Evolutionary conservation across 208 protist genomes (phyloP).

Genomic region (Trypanosoma cruzi): DNA sequence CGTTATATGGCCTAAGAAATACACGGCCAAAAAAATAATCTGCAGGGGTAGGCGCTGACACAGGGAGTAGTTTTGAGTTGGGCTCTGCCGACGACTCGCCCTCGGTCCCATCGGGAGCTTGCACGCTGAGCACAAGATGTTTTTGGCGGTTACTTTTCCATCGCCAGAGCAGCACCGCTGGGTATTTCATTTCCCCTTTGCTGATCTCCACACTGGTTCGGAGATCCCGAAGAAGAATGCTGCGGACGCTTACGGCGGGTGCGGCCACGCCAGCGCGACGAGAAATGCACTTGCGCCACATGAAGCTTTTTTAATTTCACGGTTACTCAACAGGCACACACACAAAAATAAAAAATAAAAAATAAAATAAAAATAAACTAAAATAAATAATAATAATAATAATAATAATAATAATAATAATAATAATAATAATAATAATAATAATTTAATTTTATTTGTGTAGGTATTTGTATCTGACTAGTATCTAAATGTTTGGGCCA

Average conservation of each 20-base stretch:
- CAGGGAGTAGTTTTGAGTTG: conserved; percentile 2
- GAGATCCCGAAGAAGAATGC: conserved; percentile 61
- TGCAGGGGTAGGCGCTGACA: conserved; percentile 9
- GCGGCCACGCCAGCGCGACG: background rate
- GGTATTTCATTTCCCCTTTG: conserved; percentile 31
- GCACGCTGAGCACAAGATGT: conserved; percentile 64
- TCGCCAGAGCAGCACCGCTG: conserved; percentile 63
- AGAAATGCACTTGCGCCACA: conserved; percentile 21
- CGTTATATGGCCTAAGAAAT: conserved; percentile 85
- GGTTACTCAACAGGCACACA: background rate
- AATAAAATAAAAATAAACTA: background rate
- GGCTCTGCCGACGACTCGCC: background rate
- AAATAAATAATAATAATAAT: background rate
- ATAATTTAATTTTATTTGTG: background rate
- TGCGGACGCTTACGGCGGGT: conserved; percentile 1
- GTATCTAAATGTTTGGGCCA: too few species aligned
- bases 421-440: background rate
- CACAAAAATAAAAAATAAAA: background rate
- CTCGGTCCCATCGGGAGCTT: conserved; percentile 23
- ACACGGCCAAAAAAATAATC: conserved; percentile 82
- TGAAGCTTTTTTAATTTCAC: background rate
- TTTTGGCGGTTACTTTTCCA: conserved; percentile 53
- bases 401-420: background rate
- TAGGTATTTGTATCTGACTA: too few species aligned
- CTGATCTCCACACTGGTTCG: conserved; percentile 52